Conservation (phyloP, 192 early-diverging fungal species). For the Chytriomyces hyalinus region DNA sequence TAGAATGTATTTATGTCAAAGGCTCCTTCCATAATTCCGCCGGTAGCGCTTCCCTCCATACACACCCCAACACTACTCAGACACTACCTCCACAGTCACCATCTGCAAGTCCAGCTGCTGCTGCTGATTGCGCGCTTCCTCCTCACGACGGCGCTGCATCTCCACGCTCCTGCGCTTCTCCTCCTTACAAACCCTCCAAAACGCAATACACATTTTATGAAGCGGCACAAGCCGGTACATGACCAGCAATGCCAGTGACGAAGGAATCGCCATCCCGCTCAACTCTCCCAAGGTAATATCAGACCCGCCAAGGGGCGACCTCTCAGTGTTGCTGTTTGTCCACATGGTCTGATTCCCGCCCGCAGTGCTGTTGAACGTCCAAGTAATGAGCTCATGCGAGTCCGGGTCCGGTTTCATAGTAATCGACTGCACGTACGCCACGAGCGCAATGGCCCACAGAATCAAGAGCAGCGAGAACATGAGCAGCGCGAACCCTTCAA, state of each 20-base stretch:
- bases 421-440: background rate
- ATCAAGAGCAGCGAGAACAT: constrained; percentile 39
- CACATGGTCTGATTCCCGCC: constrained; percentile 1
- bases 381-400: background rate
- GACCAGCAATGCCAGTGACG: constrained; percentile 34
- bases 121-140: background rate
- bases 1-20: no score
- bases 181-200: constrained; percentile 20
- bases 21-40: no score
- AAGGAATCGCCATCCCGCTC: constrained; percentile 45
- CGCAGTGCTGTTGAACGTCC: background rate
- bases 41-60: no score
- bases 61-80: no score
- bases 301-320: background rate
- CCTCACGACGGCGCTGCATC: background rate
- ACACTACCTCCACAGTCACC: constrained; percentile 31
- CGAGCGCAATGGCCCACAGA: constrained; percentile 42
- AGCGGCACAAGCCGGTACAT: constrained; percentile 47
- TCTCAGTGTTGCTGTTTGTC: constrained; percentile 1
- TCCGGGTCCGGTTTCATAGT: background rate
- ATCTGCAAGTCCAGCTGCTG: background rate
- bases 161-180: constrained; percentile 30
- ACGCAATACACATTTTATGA: constrained; percentile 40
- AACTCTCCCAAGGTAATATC: constrained; percentile 39
- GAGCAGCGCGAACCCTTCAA: constrained; percentile 41